phyloP scores from a whole-genome alignment of 495 filamentous ascomycete species.

The Darksidea phi region DNA sequence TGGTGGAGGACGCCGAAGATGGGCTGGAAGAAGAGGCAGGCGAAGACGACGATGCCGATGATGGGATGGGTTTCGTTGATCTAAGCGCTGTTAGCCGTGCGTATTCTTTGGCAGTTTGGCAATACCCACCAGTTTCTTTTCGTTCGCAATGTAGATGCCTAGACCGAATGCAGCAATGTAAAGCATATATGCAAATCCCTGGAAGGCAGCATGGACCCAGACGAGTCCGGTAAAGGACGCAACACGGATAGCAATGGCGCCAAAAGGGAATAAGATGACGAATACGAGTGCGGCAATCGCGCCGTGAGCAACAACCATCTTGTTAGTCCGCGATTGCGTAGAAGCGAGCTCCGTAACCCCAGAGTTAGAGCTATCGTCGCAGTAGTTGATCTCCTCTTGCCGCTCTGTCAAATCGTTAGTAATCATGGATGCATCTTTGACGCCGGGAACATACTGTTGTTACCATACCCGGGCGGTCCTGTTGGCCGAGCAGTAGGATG shows the following conservation, averaged over 20 bases:
- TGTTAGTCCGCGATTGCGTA: background rate
- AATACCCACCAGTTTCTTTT: conserved; percentile 31
- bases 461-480: background rate
- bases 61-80: conserved; percentile 38
- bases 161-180: conserved; percentile 43
- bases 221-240: conserved; percentile 44
- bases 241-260: conserved; percentile 48
- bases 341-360: background rate
- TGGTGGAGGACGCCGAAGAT: conserved; percentile 44
- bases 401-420: conserved; percentile 19
- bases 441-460: conserved; percentile 11
- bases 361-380: conserved; percentile 17
- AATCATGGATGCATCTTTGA: background rate
- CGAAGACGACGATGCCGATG: conserved; percentile 44
- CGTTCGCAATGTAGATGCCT: conserved; percentile 41
- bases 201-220: conserved; percentile 44
- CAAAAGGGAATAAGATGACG: conserved; percentile 50
- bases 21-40: conserved; percentile 43
- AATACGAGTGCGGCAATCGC: conserved; percentile 43
- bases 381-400: conserved; percentile 33
- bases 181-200: conserved; percentile 40
- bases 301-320: conserved; percentile 43
- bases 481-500: conserved; percentile 17
- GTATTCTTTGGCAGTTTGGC: background rate
- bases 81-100: conserved; percentile 12